Conservation (phyloP, 768 basidiomycete genomes). For the Lactarius trivialis region DNA sequence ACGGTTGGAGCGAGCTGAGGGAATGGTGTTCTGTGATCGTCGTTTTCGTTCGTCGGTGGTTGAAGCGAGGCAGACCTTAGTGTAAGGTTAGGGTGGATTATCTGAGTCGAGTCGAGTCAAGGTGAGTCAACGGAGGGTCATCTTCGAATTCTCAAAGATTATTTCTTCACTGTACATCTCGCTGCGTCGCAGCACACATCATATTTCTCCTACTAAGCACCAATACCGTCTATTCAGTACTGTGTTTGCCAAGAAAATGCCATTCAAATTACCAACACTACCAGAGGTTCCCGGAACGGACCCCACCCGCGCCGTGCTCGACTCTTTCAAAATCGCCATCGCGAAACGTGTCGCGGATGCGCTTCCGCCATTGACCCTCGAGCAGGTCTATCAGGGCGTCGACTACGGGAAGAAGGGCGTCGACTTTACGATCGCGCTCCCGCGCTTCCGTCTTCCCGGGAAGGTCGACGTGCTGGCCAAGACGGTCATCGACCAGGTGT, state of each 20-base stretch:
- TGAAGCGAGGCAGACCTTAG: background rate
- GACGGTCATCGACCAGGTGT: constrained; percentile 65
- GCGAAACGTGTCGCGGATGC: constrained; percentile 64
- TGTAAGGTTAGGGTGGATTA: constrained; percentile 4
- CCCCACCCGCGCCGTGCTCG: constrained; percentile 59
- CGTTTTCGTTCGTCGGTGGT: background rate
- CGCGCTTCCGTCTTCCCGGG: constrained; percentile 82
- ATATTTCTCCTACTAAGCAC: too few species aligned
- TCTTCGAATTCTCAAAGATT: constrained; percentile 8
- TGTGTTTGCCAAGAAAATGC: background rate
- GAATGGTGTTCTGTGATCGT: background rate
- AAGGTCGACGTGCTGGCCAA: constrained; percentile 75
- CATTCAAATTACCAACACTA: constrained; percentile 30
- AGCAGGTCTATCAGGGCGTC: constrained; percentile 77
- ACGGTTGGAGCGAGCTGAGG: background rate
- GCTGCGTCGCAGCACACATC: constrained; percentile 21
- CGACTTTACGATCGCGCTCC: constrained; percentile 87
- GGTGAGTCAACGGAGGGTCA: background rate
- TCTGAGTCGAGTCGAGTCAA: background rate
- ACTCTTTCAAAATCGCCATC: constrained; percentile 76
- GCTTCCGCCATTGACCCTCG: constrained; percentile 56
- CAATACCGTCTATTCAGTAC: background rate
- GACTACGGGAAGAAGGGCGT: constrained; percentile 91
- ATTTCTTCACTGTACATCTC: constrained; percentile 2
- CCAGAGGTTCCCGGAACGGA: constrained; percentile 46